Conservation (phyloP, 179 eudicot genomes). For the Heliamphora pulchella region DNA sequence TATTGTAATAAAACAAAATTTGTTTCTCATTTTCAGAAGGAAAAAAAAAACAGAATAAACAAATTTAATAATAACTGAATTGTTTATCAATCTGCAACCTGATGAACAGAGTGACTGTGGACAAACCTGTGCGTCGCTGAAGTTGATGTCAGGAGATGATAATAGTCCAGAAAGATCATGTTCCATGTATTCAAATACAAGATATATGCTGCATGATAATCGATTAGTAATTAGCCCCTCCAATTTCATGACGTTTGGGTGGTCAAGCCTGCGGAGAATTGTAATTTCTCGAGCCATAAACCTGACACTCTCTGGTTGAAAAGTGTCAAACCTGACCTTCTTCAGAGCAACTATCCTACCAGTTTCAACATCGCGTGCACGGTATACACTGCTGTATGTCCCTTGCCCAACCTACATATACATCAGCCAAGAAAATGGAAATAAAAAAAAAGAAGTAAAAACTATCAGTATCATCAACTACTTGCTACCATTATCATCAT, state of each 20-base stretch:
- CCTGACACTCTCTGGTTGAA: constrained; percentile 86
- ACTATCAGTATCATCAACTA: no score
- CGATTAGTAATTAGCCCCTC: constrained; percentile 72
- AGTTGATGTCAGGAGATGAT: constrained; percentile 64
- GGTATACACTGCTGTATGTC: constrained; percentile 78
- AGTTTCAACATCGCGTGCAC: constrained; percentile 55
- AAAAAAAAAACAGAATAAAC: not conserved
- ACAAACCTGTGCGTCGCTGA: constrained; percentile 73
- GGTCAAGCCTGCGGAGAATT: constrained; percentile 77
- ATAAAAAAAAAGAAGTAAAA: no score
- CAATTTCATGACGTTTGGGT: constrained; percentile 74
- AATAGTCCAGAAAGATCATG: constrained; percentile 74
- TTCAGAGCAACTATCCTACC: constrained; percentile 81
- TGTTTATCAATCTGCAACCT: not conserved
- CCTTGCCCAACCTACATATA: constrained; percentile 68
- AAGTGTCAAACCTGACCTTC: constrained; percentile 81
- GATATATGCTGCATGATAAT: constrained; percentile 72
- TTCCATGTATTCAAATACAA: constrained; percentile 89
- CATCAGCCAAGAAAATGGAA: no score
- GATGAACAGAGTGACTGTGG: not conserved
- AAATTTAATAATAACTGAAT: not conserved
- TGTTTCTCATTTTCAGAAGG: not conserved
- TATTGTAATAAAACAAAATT: not conserved
- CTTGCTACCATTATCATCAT: no score
- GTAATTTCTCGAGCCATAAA: constrained; percentile 85